These are phyloP conservation scores for Podospora australis DNA, from an alignment of 495 filamentous ascomycete species.

Conservation along the genomic window DNA sequence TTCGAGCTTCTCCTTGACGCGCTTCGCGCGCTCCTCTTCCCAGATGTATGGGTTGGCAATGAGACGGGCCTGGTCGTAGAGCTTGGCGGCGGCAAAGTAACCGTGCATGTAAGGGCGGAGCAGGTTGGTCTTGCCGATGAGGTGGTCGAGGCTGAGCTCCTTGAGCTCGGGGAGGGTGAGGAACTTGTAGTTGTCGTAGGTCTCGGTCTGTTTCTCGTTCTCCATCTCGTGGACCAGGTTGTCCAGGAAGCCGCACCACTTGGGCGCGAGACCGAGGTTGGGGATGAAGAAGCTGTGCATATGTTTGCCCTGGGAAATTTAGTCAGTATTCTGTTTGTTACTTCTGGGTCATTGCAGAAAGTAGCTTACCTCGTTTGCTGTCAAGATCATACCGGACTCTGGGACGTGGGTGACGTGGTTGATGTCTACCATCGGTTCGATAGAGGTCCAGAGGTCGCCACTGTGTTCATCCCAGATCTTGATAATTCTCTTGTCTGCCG, in stretches of 20 bases:
- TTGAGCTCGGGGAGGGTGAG: conserved; percentile 77
- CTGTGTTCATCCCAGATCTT: conserved; percentile 87
- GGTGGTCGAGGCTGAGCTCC: conserved; percentile 72
- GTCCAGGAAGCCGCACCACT: conserved; percentile 94
- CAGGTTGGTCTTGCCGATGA: conserved; percentile 79
- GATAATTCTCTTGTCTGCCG: conserved; percentile 89
- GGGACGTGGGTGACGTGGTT: conserved; percentile 85
- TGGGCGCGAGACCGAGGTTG: conserved; percentile 75
- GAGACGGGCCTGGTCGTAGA: conserved; percentile 91
- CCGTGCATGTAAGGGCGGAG: conserved; percentile 97
- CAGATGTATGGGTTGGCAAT: conserved; percentile 89
- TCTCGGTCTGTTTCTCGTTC: conserved; percentile 61
- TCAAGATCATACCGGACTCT: conserved; percentile 85
- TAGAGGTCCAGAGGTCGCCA: conserved; percentile 85
- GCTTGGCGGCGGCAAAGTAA: conserved; percentile 85
- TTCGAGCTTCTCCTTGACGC: conserved; percentile 85
- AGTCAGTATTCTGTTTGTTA: too few species aligned
- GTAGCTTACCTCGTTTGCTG: conserved; percentile 98
- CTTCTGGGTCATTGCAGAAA: too few species aligned
- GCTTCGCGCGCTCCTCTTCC: conserved; percentile 81
- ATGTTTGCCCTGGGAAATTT: conserved; percentile 28
- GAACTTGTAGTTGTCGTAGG: conserved; percentile 99
- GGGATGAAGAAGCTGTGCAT: conserved; percentile 95
- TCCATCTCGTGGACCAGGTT: conserved; percentile 98
- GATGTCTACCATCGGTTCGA: conserved; percentile 90